These are phyloP conservation scores for Pseudomonodictys pantanalensis DNA, from an alignment of 495 filamentous ascomycete species.

Conservation along the genomic window DNA sequence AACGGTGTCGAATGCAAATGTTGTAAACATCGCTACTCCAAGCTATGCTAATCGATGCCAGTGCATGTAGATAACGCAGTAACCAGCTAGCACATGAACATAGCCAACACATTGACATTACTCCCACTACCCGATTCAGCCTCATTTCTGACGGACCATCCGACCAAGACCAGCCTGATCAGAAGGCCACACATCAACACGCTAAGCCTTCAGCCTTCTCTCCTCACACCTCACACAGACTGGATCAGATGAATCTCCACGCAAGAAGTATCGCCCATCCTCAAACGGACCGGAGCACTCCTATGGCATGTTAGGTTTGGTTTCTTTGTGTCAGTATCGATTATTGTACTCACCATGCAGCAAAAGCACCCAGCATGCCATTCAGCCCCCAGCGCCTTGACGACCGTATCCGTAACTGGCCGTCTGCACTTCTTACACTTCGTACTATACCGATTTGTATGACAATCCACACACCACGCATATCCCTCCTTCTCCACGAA, in stretches of 20 bases:
- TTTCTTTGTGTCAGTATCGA: background rate
- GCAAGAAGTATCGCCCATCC: conserved; percentile 64
- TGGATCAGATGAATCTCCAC: conserved; percentile 55
- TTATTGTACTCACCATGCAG: conserved; percentile 54
- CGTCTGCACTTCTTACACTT: conserved; percentile 83
- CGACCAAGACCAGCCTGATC: background rate
- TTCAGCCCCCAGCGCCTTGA: conserved; percentile 82
- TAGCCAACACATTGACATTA: too few species aligned
- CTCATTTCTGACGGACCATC: background rate
- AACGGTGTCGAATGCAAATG: too few species aligned
- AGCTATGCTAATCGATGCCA: too few species aligned
- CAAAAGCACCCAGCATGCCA: conserved; percentile 94
- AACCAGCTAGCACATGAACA: too few species aligned
- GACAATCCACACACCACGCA: conserved; percentile 93
- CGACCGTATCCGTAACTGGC: conserved; percentile 81
- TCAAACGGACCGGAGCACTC: conserved; percentile 61
- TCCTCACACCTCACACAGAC: conserved; percentile 65
- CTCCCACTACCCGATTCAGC: background rate
- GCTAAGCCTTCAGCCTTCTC: conserved; percentile 57
- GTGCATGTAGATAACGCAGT: too few species aligned
- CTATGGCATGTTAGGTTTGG: conserved; percentile 37
- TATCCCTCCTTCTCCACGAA: conserved; percentile 99
- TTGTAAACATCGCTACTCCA: too few species aligned
- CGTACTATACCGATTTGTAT: conserved; percentile 82
- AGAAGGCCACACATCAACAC: background rate